phyloP scores from a whole-genome alignment of 495 filamentous ascomycete genomes.

The Evernia prunastri region DNA sequence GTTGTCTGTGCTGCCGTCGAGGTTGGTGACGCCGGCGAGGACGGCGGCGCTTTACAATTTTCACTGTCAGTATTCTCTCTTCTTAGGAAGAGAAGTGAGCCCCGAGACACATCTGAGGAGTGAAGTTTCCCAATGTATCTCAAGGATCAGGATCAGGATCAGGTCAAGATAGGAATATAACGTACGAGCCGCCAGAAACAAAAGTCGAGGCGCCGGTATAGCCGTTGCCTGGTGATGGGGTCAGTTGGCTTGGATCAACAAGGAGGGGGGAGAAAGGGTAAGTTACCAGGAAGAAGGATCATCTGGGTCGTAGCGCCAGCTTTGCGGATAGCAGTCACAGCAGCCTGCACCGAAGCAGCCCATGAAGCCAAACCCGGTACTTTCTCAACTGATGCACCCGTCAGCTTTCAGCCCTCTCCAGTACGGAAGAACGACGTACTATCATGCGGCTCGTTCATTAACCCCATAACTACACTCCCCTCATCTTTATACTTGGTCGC shows the following conservation, averaged over 20 bases:
- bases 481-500: conserved; percentile 47
- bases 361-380: conserved; percentile 43
- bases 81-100: no score
- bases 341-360: conserved; percentile 49
- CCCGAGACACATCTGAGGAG: no score
- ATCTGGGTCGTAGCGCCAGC: conserved; percentile 52
- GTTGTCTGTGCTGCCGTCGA: conserved; percentile 45
- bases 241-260: conserved; percentile 14
- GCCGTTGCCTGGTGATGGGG: conserved; percentile 31
- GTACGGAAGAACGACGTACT: conserved; percentile 10
- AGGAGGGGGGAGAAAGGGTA: not conserved
- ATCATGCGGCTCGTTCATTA: conserved; percentile 59
- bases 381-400: conserved; percentile 23
- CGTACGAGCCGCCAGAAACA: conserved; percentile 41
- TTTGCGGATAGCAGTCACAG: conserved; percentile 51
- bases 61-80: no score
- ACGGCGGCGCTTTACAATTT: no score
- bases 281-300: conserved; percentile 43
- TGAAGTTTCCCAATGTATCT: no score
- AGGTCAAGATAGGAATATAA: no score
- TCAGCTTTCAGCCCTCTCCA: conserved; percentile 1
- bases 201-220: conserved; percentile 45
- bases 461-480: conserved; percentile 49
- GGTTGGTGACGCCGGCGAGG: conserved; percentile 49
- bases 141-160: no score